Conservation (phyloP, 129 eudicot genomes). For the Sambucus nigra region DNA sequence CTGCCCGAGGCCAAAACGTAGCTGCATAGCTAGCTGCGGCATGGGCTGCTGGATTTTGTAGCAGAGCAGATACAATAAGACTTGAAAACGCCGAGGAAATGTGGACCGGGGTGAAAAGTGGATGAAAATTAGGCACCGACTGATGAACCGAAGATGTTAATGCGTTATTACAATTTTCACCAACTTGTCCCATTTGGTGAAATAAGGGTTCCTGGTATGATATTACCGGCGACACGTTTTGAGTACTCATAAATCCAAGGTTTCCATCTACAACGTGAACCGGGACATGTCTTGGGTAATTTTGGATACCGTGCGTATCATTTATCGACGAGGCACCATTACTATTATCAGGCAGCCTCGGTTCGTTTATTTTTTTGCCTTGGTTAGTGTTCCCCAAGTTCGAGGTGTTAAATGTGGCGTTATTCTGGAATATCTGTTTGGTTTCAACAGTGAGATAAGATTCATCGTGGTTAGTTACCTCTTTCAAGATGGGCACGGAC, state of each 20-base stretch:
- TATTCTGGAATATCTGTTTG: conserved; percentile 22
- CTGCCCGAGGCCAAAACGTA: conserved; percentile 50
- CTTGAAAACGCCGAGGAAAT: conserved; percentile 60
- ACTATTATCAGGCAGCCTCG: conserved; percentile 23
- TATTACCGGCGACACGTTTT: conserved; percentile 24
- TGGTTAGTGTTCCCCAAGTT: conserved; percentile 12
- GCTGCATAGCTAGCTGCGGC: conserved; percentile 95
- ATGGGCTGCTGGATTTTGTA: conserved; percentile 90
- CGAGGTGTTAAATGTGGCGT: conserved; percentile 25
- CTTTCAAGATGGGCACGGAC: conserved; percentile 36
- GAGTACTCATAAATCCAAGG: conserved; percentile 15
- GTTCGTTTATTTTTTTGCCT: conserved; percentile 16
- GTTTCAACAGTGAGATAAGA: conserved; percentile 42
- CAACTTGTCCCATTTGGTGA: conserved; percentile 31
- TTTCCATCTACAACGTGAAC: conserved; percentile 82
- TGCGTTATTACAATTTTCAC: conserved; percentile 23
- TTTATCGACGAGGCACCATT: conserved; percentile 12
- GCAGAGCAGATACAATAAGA: conserved; percentile 63
- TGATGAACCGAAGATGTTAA: conserved; percentile 37
- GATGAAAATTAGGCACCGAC: conserved; percentile 42
- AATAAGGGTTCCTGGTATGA: conserved; percentile 35
- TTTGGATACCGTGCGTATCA: conserved; percentile 32
- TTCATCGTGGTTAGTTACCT: conserved; percentile 28
- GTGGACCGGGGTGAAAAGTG: conserved; percentile 50
- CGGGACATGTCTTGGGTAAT: conserved; percentile 76